Conservation (phyloP, 225 moss, liverwort and hornwort species). For the Asterella californica region DNA sequence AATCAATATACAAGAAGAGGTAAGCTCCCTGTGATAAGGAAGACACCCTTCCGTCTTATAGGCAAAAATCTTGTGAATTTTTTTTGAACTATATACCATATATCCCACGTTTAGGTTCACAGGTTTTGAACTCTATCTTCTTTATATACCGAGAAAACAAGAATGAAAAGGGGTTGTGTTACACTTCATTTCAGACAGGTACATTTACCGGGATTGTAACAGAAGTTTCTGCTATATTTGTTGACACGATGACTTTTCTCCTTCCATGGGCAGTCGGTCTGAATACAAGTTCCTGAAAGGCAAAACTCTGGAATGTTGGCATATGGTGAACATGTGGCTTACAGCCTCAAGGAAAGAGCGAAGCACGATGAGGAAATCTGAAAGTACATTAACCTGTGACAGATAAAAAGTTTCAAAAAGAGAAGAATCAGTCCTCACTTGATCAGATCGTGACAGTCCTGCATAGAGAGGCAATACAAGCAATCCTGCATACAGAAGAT, state of each 20-base stretch:
- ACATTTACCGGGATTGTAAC: conserved; percentile 58
- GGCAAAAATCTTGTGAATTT: background rate
- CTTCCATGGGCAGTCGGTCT: conserved; percentile 60
- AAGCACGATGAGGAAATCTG: background rate
- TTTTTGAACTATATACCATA: background rate
- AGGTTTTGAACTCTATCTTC: background rate
- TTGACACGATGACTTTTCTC: conserved; percentile 85
- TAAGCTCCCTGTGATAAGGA: background rate
- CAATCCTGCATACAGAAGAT: conserved; percentile 38
- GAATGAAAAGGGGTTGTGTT: background rate
- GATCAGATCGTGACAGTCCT: conserved; percentile 76
- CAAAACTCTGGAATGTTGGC: background rate
- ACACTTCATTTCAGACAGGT: background rate
- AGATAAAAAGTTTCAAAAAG: background rate
- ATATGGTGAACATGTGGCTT: background rate
- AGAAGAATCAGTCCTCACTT: conserved; percentile 29
- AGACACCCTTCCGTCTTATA: background rate
- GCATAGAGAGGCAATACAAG: conserved; percentile 82
- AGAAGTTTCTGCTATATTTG: conserved; percentile 95
- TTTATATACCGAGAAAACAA: background rate
- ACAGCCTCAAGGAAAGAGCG: background rate
- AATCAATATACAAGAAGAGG: background rate
- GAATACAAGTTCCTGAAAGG: conserved; percentile 68
- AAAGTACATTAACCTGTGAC: background rate
- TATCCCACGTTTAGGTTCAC: background rate